Base-by-base conservation (phyloP, 2,329 filamentous ascomycete species). In the Tolypocladium endophyticum region DNA sequence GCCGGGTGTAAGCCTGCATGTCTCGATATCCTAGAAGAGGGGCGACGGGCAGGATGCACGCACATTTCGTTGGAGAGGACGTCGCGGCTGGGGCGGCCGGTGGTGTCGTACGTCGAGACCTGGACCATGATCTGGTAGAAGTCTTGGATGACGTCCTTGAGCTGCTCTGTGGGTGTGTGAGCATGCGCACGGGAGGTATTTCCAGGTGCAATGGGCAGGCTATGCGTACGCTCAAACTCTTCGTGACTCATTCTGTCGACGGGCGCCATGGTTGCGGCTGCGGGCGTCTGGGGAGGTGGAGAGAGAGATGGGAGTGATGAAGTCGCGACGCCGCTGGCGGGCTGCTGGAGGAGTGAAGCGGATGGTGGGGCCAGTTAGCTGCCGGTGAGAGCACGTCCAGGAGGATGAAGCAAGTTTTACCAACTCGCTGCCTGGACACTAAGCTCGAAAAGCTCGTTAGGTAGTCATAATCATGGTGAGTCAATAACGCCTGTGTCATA, bases 61-160 rank as follows among this genome's bases (percentile, higher is more conserved):
- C 70, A 81, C 73, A 87, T 74, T 70, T 84, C 79, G 62, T 73
- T 72, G 50, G 80, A 75, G 45, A 88, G 77, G 36, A 85, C 81
- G 43, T 86, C 81, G 64, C 76, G 77, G 45, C 79, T 81, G 16
- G 82, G 75, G 1, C 77, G 76, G 61, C 73, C 73, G 61, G 77
- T 74, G 47, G 76, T 73, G 74, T 87, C 83, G 75, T 87, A 88
- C 61, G 81, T 79, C 38, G 81, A 79, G 35, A 82, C 77, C 68
- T 87, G 84, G 54, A 87, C 81, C 77, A 86, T 83, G 61, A 86
- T 72, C 65, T 84, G 79, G 76, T 84, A 87, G 47, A 87, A 79
- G 65, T 84, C 82, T 67, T 86, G 82, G 70, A 87, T 84, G 62
- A 84, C 77, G 66, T 84, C 79, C 68, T 85, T 83, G 72, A 86